phyloP scores from a whole-genome alignment of 345 rosid genomes.

The Arabis hirsuta region DNA sequence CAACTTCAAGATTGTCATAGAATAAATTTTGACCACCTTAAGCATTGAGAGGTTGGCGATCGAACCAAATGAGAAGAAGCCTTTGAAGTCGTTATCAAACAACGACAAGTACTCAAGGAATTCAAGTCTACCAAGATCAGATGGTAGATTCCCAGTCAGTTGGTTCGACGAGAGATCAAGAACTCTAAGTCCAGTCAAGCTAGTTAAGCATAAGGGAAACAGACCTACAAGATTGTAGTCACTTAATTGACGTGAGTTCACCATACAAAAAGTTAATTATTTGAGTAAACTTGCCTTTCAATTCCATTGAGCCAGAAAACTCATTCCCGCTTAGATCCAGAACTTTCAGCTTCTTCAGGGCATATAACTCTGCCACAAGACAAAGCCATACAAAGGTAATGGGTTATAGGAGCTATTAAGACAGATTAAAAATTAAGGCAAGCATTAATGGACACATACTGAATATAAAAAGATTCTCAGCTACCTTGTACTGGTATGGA shows the following conservation, averaged over 20 bases:
- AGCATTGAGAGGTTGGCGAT: constrained; percentile 28
- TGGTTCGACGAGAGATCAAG: constrained; percentile 36
- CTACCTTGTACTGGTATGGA: background rate
- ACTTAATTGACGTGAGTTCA: no score
- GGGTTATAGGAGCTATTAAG: no score
- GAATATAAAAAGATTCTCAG: no score
- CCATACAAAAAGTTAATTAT: no score
- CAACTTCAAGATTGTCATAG: background rate
- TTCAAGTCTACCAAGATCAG: background rate
- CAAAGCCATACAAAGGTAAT: background rate
- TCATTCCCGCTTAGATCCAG: constrained; percentile 16
- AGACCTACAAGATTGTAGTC: background rate
- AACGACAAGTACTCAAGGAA: constrained; percentile 32
- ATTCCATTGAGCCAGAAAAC: background rate
- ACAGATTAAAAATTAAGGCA: no score
- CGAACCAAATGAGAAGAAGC: constrained; percentile 10
- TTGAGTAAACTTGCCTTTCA: constrained; percentile 20
- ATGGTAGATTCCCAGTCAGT: constrained; percentile 18
- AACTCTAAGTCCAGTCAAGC: constrained; percentile 7
- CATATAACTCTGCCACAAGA: background rate
- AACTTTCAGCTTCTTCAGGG: constrained; percentile 2
- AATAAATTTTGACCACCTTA: background rate
- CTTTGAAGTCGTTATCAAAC: constrained; percentile 22
- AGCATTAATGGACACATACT: no score
- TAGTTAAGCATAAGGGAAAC: constrained; percentile 16